phyloP scores from a whole-genome alignment of 1,139 yeast genomes.

The Sugiyamaella grinbergsii region DNA sequence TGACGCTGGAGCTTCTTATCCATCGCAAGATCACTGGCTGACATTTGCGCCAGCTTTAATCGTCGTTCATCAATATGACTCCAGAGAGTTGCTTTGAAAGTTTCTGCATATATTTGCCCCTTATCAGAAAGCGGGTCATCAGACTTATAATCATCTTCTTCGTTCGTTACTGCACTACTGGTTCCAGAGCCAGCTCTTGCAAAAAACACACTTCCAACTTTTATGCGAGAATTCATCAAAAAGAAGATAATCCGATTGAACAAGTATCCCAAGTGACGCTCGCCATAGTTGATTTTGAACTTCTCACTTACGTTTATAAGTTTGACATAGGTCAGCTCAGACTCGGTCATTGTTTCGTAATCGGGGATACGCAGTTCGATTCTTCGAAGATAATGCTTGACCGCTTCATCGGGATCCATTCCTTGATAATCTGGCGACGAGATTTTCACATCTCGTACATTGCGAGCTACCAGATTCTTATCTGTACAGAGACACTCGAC shows the following conservation, averaged over 20 bases:
- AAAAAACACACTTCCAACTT: conserved; percentile 83
- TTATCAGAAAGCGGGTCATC: conserved; percentile 44
- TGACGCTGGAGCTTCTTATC: conserved; percentile 21
- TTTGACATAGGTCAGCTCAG: conserved; percentile 69
- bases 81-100: conserved; percentile 46
- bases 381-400: conserved; percentile 48
- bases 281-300: conserved; percentile 72
- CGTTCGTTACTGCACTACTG: conserved; percentile 26
- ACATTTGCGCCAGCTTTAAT: conserved; percentile 15
- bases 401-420: conserved; percentile 58
- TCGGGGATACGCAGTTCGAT: conserved; percentile 48
- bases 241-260: conserved; percentile 87
- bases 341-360: conserved; percentile 54
- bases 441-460: conserved; percentile 77
- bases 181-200: conserved; percentile 56
- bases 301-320: conserved; percentile 88
- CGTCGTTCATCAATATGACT: conserved; percentile 42
- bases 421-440: conserved; percentile 85
- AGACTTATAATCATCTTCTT: conserved; percentile 39
- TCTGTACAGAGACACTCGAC: conserved; percentile 88
- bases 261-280: conserved; percentile 71
- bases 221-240: conserved; percentile 82
- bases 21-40: conserved; percentile 11
- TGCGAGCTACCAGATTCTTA: conserved; percentile 64
- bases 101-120: conserved; percentile 45